These are phyloP conservation scores for Mycena citricolor DNA, from an alignment of 1,284 basidiomycete genomes.

Conservation along the genomic window DNA sequence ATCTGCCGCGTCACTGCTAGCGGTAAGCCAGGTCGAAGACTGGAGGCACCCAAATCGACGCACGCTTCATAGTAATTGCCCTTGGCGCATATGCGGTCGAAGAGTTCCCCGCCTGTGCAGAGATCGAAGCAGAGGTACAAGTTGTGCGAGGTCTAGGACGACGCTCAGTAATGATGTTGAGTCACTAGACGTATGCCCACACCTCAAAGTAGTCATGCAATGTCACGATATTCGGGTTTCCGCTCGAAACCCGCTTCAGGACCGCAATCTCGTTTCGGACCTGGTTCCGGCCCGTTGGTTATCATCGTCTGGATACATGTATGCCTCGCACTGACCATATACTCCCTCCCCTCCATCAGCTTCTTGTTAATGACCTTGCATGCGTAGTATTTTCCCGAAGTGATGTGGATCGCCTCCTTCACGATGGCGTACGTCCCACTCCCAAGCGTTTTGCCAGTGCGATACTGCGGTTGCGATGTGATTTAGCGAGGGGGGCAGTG, in stretches of 20 bases:
- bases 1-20: conserved; percentile 79
- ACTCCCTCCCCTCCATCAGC: conserved; percentile 91
- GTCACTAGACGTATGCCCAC: conserved; percentile 22
- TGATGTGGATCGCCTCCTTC: conserved; percentile 95
- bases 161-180: conserved; percentile 9
- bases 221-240: conserved; percentile 86
- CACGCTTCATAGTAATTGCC: conserved; percentile 95
- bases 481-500: too few species aligned
- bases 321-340: conserved; percentile 62
- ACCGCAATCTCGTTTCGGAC: conserved; percentile 97
- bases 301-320: conserved; percentile 7
- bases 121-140: conserved; percentile 95
- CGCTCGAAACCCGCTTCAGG: conserved; percentile 91
- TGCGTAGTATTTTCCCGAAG: conserved; percentile 85
- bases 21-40: not conserved
- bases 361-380: conserved; percentile 97
- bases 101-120: conserved; percentile 97
- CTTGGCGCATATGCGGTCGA: conserved; percentile 97
- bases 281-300: conserved; percentile 38
- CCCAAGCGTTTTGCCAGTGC: conserved; percentile 89
- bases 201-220: conserved; percentile 98
- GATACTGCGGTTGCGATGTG: conserved; percentile 60
- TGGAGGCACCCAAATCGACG: conserved; percentile 29
- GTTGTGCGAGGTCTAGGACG: conserved; percentile 81
- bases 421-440: conserved; percentile 92